These are phyloP conservation scores for Trichophyton equinum DNA, from an alignment of 2,329 filamentous ascomycete species.

Conservation along the genomic window DNA sequence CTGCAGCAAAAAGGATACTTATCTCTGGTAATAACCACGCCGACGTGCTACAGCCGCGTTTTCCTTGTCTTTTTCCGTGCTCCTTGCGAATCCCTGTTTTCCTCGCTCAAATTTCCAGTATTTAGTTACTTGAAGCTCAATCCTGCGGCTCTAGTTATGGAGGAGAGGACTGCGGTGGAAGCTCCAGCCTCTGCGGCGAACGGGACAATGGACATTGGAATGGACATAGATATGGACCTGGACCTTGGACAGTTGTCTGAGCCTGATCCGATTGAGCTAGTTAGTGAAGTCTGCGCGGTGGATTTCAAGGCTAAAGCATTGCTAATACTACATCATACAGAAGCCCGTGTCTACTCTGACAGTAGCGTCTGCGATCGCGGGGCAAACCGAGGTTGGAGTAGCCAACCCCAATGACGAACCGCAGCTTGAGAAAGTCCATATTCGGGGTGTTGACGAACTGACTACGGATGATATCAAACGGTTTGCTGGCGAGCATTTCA, in stretches of 20 bases:
- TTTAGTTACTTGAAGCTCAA: background rate
- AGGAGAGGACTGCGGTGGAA: background rate
- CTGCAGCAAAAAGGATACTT: background rate
- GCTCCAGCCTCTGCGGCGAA: background rate
- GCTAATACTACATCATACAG: background rate
- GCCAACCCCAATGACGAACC: constrained; percentile 19
- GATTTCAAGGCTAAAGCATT: background rate
- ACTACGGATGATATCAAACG: constrained; percentile 66
- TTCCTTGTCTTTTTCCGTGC: background rate
- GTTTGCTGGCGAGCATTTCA: constrained; percentile 59
- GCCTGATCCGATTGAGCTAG: constrained; percentile 22
- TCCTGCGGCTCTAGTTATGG: background rate
- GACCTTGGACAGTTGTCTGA: constrained; percentile 40
- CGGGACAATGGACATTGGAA: constrained; percentile 23
- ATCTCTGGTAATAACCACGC: background rate
- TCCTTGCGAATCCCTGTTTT: background rate
- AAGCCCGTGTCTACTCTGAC: background rate
- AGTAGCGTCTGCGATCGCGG: background rate
- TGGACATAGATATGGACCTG: constrained; percentile 68
- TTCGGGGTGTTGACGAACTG: constrained; percentile 70
- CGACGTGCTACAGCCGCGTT: background rate
- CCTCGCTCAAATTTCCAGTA: background rate
- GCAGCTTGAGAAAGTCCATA: constrained; percentile 55
- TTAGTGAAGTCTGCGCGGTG: constrained; percentile 4
- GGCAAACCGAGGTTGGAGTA: background rate